Evolutionary conservation across 441 rosid species (phyloP), one percentile per base, ranked within the genome.

Genomic region (Gossypium gossypioides): DNA sequence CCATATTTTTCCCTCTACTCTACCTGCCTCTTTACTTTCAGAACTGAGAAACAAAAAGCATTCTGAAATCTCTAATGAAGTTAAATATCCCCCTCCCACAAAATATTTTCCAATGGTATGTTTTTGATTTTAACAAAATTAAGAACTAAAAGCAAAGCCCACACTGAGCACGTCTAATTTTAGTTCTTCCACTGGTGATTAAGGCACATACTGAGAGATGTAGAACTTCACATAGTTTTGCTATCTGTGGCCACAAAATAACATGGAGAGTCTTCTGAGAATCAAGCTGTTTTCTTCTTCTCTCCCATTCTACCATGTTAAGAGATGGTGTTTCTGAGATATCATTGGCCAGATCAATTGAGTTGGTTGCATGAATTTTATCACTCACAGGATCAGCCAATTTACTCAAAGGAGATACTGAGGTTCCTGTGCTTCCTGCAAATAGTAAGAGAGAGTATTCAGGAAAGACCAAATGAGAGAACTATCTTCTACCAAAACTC

Each of bases 201-300:
- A 46, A 24, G 77, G 74, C 62, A 69, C 88, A 76, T 84, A 94
- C 99, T 25, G 92, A 84, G 73, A 91, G 86, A 65, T 76, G 78
- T 66, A 91, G 78, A 74, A 84, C 81, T 81, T 84, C 83, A 83
- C 88, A 81, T 67, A 95, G 95, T 79, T 82, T 85, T 77, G 81
- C 83, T 60, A 89, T 81, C 73, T 82, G 84, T 57, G 82, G 90
- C 87, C 83, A 86, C 80, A 92, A 81, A 74, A 65, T 74, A 76
- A 77, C 78, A 79, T 84, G 84, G 54, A 95, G 90, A 80, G 72
- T 79, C 79, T 79, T 83, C 80, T 87, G 97, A 40, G 83, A 86
- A 68, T 84, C 84, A 29, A 15, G 73, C 73, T 80, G 56, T 72
- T 75, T 75, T 77, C 75, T 68, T 67, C 77, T 44, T 69, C 69